Evolutionary conservation across 1,139 yeast species (phyloP).

Genomic region (Hansenula anomala): DNA sequence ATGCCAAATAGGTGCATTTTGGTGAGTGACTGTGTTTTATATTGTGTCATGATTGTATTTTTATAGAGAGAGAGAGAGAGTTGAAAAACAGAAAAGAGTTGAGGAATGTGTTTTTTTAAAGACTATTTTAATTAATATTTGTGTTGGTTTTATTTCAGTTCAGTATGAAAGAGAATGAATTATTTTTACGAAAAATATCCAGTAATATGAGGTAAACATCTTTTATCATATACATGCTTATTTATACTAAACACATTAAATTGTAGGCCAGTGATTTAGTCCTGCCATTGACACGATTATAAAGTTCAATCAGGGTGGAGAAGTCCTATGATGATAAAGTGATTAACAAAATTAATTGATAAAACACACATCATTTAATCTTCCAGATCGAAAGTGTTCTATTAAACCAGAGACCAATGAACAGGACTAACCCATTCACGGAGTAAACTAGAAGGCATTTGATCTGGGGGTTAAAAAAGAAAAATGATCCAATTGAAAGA

Average conservation of each 20-base stretch:
- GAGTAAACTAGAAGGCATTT: conserved; percentile 24
- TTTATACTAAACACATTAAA: background rate
- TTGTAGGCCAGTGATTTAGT: conserved; percentile 24
- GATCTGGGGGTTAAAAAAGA: conserved; percentile 20
- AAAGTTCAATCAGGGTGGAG: conserved; percentile 25
- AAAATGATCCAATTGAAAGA: background rate
- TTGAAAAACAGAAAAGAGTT: no score
- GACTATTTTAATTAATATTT: no score
- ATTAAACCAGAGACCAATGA: conserved; percentile 17
- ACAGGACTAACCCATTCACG: conserved; percentile 25
- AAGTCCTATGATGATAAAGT: conserved; percentile 11
- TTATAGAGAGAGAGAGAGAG: no score
- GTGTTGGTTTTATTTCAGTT: no score
- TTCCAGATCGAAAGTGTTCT: conserved; percentile 25
- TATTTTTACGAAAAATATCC: no score
- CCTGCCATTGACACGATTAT: conserved; percentile 15
- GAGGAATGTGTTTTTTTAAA: no score
- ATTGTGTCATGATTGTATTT: no score
- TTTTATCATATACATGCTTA: no score
- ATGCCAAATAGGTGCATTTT: conserved; percentile 1
- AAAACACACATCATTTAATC: conserved; percentile 12
- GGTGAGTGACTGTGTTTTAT: no score
- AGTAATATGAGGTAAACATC: no score
- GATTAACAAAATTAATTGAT: no score
- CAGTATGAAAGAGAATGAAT: no score